Percentiles rank a stretch among this genome's conserved stretches.
Conservation (phyloP, 306 rosid genomes). For the Citrullus amarus region DNA sequence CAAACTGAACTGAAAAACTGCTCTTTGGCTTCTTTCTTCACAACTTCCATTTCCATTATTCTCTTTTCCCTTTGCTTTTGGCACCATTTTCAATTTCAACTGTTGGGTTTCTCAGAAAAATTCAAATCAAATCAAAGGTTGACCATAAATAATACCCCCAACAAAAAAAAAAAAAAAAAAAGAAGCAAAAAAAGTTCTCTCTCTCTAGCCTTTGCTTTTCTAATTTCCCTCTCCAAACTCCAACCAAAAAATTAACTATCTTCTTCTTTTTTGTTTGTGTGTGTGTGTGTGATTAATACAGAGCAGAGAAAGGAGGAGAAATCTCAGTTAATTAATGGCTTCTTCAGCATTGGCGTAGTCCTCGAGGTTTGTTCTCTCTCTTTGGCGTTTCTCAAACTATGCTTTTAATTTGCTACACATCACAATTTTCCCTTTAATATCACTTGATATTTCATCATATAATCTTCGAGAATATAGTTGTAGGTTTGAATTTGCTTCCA, state of each 20-base stretch:
- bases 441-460: too few species aligned
- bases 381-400: background rate
- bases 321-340: too few species aligned
- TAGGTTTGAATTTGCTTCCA: background rate
- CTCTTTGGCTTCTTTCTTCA: background rate
- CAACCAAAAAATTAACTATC: too few species aligned
- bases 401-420: background rate
- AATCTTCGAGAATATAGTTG: too few species aligned
- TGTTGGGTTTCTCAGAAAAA: background rate
- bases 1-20: background rate
- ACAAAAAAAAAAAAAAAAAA: background rate
- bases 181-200: too few species aligned
- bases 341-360: background rate
- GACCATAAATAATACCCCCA: background rate
- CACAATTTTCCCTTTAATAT: too few species aligned
- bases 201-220: background rate
- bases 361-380: background rate
- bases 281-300: too few species aligned
- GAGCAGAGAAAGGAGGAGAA: too few species aligned
- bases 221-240: background rate
- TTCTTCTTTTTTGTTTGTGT: too few species aligned
- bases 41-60: background rate
- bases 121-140: constrained; percentile 1
- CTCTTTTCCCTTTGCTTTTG: background rate
- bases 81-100: background rate